phyloP scores from a whole-genome alignment of 805 yeast genomes.

The Metschnikowia proteae region DNA sequence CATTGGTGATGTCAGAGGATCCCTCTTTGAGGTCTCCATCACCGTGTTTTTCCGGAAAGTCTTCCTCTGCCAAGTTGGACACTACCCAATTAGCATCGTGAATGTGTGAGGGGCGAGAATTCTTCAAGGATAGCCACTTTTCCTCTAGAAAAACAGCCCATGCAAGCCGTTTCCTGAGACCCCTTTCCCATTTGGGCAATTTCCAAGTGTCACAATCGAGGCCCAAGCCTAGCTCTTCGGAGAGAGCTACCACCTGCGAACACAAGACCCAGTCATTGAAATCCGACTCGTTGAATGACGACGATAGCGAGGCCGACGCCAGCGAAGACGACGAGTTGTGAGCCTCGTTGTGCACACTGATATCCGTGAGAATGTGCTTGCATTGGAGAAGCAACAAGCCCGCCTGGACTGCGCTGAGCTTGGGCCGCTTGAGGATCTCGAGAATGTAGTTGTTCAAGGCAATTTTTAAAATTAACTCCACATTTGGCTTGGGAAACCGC shows the following conservation, averaged over 20 bases:
- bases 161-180: conserved; percentile 79
- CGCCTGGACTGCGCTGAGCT: conserved; percentile 87
- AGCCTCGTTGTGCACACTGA: conserved; percentile 2
- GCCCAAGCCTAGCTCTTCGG: conserved; percentile 89
- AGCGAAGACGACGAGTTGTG: conserved; percentile 14
- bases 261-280: conserved; percentile 79
- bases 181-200: conserved; percentile 92
- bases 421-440: conserved; percentile 80
- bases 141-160: conserved; percentile 96
- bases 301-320: conserved; percentile 18
- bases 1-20: conserved; percentile 66
- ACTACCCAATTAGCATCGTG: conserved; percentile 79
- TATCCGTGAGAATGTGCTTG: conserved; percentile 33
- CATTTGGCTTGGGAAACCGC: conserved; percentile 76
- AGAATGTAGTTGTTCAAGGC: conserved; percentile 67
- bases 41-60: conserved; percentile 71
- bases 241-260: conserved; percentile 80
- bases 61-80: conserved; percentile 60
- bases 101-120: conserved; percentile 80
- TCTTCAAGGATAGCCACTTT: conserved; percentile 82
- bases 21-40: conserved; percentile 51
- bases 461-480: conserved; percentile 41
- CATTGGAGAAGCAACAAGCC: conserved; percentile 75
- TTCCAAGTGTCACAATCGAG: conserved; percentile 90
- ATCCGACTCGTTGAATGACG: conserved; percentile 32